Evolutionary conservation across 2,329 filamentous ascomycete species (phyloP).

Genomic region (Pestalotiopsis sp.): DNA sequence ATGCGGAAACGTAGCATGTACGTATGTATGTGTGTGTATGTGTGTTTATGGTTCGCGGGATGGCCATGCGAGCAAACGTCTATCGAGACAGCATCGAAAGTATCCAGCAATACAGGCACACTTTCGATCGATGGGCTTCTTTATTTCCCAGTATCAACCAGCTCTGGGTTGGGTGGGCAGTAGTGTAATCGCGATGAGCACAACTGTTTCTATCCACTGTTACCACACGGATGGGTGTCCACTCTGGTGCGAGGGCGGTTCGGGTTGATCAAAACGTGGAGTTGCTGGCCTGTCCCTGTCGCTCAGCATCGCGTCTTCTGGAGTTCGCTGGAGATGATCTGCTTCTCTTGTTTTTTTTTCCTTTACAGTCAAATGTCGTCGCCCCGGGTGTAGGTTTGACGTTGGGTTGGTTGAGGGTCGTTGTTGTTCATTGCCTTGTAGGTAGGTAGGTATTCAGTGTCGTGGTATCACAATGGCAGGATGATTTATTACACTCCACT

Average conservation of each 20-base stretch:
- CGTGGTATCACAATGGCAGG: too few species aligned
- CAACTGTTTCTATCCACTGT: neutral
- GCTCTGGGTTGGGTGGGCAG: neutral
- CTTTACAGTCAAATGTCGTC: neutral
- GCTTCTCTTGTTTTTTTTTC: neutral
- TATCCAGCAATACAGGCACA: neutral
- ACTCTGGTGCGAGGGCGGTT: neutral
- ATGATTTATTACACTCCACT: too few species aligned
- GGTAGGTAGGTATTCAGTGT: too few species aligned
- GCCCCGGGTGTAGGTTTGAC: neutral
- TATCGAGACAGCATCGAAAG: neutral
- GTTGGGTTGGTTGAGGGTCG: neutral
- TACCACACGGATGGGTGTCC: neutral
- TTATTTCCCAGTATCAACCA: neutral
- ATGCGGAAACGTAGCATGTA: neutral
- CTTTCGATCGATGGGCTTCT: neutral
- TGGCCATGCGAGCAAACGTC: neutral
- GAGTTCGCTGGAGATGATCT: neutral
- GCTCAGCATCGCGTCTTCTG: neutral
- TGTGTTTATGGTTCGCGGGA: too few species aligned
- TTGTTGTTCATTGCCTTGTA: neutral
- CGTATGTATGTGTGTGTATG: too few species aligned
- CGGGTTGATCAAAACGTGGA: neutral
- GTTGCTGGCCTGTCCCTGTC: neutral
- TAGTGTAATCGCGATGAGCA: neutral